Conservation (phyloP, 257 asterid species). For the Solanum lignicaule region DNA sequence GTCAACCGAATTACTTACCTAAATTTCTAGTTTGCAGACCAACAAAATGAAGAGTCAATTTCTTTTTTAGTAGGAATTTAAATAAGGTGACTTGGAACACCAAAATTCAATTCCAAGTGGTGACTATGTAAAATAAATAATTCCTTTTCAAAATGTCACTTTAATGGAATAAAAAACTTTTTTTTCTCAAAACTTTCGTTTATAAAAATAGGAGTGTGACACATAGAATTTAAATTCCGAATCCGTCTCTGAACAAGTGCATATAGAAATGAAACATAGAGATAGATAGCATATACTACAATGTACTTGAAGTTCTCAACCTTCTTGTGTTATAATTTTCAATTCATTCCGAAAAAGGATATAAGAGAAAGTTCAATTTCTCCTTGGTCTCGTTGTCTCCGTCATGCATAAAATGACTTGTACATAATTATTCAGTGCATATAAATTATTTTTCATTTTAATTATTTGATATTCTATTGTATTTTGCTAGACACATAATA, state of each 20-base stretch:
- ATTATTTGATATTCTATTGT: too few relatives aligned
- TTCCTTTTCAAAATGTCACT: not conserved
- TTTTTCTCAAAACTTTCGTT: not conserved
- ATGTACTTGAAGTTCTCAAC: too few relatives aligned
- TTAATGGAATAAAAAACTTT: not conserved
- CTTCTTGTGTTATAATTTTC: too few relatives aligned
- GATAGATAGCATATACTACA: too few relatives aligned
- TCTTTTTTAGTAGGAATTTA: not conserved
- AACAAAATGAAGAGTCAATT: not conserved
- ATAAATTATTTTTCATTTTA: too few relatives aligned
- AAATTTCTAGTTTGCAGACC: not conserved
- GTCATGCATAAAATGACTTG: too few relatives aligned
- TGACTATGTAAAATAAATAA: too few relatives aligned
- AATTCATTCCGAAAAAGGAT: too few relatives aligned
- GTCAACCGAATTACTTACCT: not conserved
- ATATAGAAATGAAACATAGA: too few relatives aligned
- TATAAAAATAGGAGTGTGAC: not conserved
- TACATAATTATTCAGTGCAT: not conserved
- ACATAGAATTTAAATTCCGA: too few relatives aligned
- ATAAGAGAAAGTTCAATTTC: too few relatives aligned
- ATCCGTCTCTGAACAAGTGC: accelerated
- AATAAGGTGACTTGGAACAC: not conserved
- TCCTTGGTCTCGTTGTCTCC: too few relatives aligned
- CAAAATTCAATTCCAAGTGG: not conserved
- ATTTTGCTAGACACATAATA: not conserved